A percentile compares a stretch with the other conserved stretches of the same genome.
Conservation (phyloP, 2,329 filamentous ascomycete species). For the Xylariaceae sp. region DNA sequence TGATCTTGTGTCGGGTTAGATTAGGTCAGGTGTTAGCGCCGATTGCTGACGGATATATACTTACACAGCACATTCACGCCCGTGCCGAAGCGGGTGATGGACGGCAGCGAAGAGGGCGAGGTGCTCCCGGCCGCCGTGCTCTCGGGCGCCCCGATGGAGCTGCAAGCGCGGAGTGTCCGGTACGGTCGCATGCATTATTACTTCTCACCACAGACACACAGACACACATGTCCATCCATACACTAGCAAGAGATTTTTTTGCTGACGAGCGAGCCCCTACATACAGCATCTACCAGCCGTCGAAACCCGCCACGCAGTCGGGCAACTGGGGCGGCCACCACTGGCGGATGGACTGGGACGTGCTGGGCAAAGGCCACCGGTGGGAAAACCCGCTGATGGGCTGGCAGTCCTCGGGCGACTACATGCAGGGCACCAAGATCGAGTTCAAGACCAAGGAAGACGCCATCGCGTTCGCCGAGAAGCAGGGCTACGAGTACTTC, state of each 20-base stretch:
- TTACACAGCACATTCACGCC: constrained; percentile 80
- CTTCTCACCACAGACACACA: constrained; percentile 5
- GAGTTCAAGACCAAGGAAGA: constrained; percentile 94
- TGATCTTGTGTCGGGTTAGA: neutral
- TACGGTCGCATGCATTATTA: constrained; percentile 47
- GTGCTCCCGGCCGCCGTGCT: constrained; percentile 80
- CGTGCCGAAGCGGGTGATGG: constrained; percentile 84
- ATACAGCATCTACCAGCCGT: constrained; percentile 82
- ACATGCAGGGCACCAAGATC: constrained; percentile 91
- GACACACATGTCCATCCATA: too few species aligned
- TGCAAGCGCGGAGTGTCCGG: constrained; percentile 93
- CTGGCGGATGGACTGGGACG: constrained; percentile 99
- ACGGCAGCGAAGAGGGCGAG: constrained; percentile 81
- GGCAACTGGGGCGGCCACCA: constrained; percentile 80
- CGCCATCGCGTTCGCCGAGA: constrained; percentile 92
- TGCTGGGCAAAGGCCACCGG: constrained; percentile 85
- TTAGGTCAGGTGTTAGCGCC: neutral
- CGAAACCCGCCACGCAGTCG: constrained; percentile 96
- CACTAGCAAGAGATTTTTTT: neutral
- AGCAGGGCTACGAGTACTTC: constrained; percentile 99
- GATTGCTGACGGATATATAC: constrained; percentile 9
- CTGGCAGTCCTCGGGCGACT: constrained; percentile 94
- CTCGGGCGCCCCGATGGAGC: constrained; percentile 89
- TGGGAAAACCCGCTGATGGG: constrained; percentile 99
- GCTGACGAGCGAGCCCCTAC: constrained; percentile 1